Evolutionary conservation across 805 yeast genomes (phyloP), one percentile per base, ranked within the genome.

Genomic region (Nakazawaea molendinolei): DNA sequence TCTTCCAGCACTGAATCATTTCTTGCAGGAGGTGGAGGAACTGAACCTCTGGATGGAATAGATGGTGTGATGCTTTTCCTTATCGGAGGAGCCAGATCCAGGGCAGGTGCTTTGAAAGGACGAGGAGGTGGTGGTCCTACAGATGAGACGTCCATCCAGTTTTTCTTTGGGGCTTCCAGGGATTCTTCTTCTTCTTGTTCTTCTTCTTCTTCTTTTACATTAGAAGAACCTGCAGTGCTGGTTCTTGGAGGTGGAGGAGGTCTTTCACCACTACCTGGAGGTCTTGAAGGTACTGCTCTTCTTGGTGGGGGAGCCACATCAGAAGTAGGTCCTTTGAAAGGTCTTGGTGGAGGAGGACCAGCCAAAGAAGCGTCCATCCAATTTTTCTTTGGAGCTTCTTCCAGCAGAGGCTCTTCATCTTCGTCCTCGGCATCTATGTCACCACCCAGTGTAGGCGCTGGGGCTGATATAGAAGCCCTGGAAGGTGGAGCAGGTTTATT

Each of bases 51-150:
- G 23, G 23, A 22, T 22, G 23, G n/a, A n/a, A n/a, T n/a, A n/a
- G n/a, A n/a, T n/a, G n/a, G n/a, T n/a, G n/a, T n/a, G n/a, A n/a
- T n/a, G n/a, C n/a, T n/a, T n/a, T n/a, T n/a, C n/a, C n/a, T 27
- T 16, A 14, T 10, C 22, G 12, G 24, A 6, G 15, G 30, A 13
- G 23, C n/a, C 14, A 28, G 29, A 3, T 21, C 19, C 3, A 24
- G 20, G 9, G n/a, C 28, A 15, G 22, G 8, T 7, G 16, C 21
- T 23, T 31, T 31, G 19, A 24, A 24, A 5, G 36, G 36, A 14
- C 36, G 36, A 25, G 36, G 36, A n/a, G 36, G 36, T 8, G 36
- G 36, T 12, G 27, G 36, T 5, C 36, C 36, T 16, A 33, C 25
- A n/a, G 7, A 13, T 9, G 36, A 33, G 10, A 30, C 19, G 19